Base-by-base conservation (phyloP, 2,329 filamentous ascomycete species). In the Cordyceps javanica region DNA sequence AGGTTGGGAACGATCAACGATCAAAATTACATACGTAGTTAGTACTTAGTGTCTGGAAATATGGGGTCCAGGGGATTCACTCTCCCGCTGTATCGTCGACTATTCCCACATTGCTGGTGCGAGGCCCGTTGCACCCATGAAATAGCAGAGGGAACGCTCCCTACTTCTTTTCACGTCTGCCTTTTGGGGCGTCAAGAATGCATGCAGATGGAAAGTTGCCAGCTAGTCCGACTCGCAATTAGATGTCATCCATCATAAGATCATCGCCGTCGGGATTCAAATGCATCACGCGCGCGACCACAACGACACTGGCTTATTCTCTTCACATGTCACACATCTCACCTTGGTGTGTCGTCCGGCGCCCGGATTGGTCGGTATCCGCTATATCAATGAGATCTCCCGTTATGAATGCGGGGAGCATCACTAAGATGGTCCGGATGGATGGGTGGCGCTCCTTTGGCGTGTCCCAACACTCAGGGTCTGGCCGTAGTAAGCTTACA, bases 381-480 rank as follows among this genome's bases (percentile, higher is more conserved):
- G 39, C 21, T 21, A 7, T 11, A 10, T 39, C 41, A 6, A 36
- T 28, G 41, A 46, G 53, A 55, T 55, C 42, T 55, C n/a, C 39
- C 44, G 52, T 55, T 48, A 34, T 30, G 42, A 55, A 39, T 49
- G 53, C 53, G 53, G 53, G 53, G 53, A 55, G 49, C 44, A 55
- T 55, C 53, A 55, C 53, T 55, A 55, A 55, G 42, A 49, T 46
- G 41, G 48, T 13, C 41, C 16, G 42, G 41, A 48, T 48, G 23
- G 53, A 44, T 39, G 53, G 41, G 42, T 48, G 44, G 53, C 42
- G 19, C 32, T 36, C n/a, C 10, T 46, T 32, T 21, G 52, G 23
- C 7, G 23, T 55, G 42, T 39, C 42, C 30, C 3, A 21, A 26
- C 8, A 23, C 21, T 41, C 5, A 14, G 28, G 28, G 50, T 34